phyloP scores from a whole-genome alignment of 345 rosid species.

The Moricandia moricandioides region DNA sequence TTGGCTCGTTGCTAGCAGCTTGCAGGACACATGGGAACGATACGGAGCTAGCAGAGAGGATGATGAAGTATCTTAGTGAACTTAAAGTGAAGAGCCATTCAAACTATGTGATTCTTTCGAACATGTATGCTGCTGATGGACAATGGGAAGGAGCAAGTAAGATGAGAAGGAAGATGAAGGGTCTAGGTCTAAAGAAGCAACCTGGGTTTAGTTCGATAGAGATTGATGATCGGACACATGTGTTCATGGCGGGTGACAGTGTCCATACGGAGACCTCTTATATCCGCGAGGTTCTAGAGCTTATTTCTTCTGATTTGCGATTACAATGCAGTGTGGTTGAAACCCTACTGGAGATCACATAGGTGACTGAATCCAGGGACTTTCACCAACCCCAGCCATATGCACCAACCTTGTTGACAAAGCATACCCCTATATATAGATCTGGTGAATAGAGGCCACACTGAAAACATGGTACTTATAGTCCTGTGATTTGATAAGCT shows the following conservation, averaged over 20 bases:
- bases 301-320: slow-evolving; percentile 44
- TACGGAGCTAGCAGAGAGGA: slow-evolving; percentile 53
- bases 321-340: slow-evolving; percentile 39
- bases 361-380: slow-evolving; percentile 4
- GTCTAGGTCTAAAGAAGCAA: slow-evolving; percentile 61
- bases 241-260: slow-evolving; percentile 65
- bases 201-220: slow-evolving; percentile 77
- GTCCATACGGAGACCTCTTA: slow-evolving; percentile 44
- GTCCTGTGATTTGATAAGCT: background rate
- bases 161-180: slow-evolving; percentile 69
- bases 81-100: slow-evolving; percentile 53
- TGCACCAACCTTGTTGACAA: background rate
- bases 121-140: slow-evolving; percentile 67
- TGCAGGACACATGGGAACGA: slow-evolving; percentile 58
- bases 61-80: slow-evolving; percentile 46
- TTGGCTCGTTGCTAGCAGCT: slow-evolving; percentile 75
- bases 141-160: slow-evolving; percentile 74
- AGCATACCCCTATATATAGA: background rate
- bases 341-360: slow-evolving; percentile 9
- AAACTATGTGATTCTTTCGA: slow-evolving; percentile 64
- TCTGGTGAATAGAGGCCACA: background rate
- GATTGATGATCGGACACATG: slow-evolving; percentile 52
- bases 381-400: background rate
- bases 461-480: background rate
- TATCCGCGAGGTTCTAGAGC: slow-evolving; percentile 49